Evolutionary conservation across 1,139 yeast species (phyloP).

Genomic region (Lodderomyces parapsilosis): DNA sequence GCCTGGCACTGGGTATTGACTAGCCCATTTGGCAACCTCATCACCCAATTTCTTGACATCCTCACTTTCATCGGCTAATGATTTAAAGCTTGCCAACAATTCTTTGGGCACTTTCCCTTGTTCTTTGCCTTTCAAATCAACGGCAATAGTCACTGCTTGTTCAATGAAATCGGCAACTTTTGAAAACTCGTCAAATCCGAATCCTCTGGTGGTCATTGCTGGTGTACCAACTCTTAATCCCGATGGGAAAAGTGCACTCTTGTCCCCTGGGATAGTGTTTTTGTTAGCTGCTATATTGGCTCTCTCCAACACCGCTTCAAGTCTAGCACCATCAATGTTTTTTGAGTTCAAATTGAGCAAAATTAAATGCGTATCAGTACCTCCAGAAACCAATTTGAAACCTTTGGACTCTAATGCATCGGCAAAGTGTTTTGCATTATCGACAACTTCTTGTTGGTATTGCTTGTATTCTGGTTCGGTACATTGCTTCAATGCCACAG

Average conservation of each 20-base stretch:
- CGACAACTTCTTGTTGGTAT: slow-evolving; percentile 80
- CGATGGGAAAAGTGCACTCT: slow-evolving; percentile 91
- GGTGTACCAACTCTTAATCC: slow-evolving; percentile 98
- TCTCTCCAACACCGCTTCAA: slow-evolving; percentile 86
- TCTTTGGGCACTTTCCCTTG: slow-evolving; percentile 62
- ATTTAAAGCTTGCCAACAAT: slow-evolving; percentile 62
- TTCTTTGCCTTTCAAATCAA: slow-evolving; percentile 59
- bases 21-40: slow-evolving; percentile 67
- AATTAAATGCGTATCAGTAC: slow-evolving; percentile 93
- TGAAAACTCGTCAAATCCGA: slow-evolving; percentile 73
- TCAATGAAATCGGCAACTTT: slow-evolving; percentile 78
- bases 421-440: slow-evolving; percentile 79
- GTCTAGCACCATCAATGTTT: slow-evolving; percentile 93
- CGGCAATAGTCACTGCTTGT: slow-evolving; percentile 68
- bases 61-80: slow-evolving; percentile 56
- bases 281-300: slow-evolving; percentile 93
- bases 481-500: slow-evolving; percentile 93
- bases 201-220: slow-evolving; percentile 97
- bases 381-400: slow-evolving; percentile 80
- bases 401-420: slow-evolving; percentile 64
- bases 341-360: slow-evolving; percentile 81
- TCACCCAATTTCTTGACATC: slow-evolving; percentile 59
- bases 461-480: slow-evolving; percentile 78
- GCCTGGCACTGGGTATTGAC: slow-evolving; percentile 77
- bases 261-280: slow-evolving; percentile 95